Base-by-base conservation (phyloP, 2,329 filamentous ascomycete genomes). In the Pseudogymnoascus sp. region DNA sequence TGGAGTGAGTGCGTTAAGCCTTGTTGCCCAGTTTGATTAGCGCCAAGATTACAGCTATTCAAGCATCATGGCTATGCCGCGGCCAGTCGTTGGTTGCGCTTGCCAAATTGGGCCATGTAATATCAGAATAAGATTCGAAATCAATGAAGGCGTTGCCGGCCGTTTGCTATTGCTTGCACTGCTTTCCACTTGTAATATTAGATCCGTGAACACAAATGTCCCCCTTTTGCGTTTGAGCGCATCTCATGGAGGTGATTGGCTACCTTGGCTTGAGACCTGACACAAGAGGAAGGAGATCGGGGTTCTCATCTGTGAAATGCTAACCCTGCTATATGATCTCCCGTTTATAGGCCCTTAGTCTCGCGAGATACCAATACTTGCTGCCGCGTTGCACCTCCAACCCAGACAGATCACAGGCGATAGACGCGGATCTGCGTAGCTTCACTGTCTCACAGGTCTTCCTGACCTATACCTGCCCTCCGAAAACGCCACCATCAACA, bases 81-180 rank as follows among this genome's bases (percentile, higher is more conserved):
- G 10, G 47, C n/a, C n/a, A 8, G 10, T 57, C 9, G n/a, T 57
- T 57, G 50, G 50, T 33, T 57, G 50, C 28, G 11, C 26, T 57
- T 57, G 28, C 28, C 50, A 19, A 17, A 57, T 57, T 57, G 50
- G 50, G 28, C 4, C 17, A 57, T 57, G 50, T 57, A 57, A 57
- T 57, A 57, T 57, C 50, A 57, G 50, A 57, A 57, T 57, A 57
- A 57, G 50, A 57, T 57, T 57, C 50, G 50, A 57, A 57, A 33
- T 21, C 50, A 57, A 57, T 57, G 50, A 57, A 57, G 50, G 50
- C 50, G 50, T 57, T 57, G 50, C 50, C 19, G 28, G 50, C 50
- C 50, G 50, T 57, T 57, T 57, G 50, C 50, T 57, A 57, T 57
- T 57, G 50, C 50, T 57, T 35, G 28, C 10, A 57, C 1, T 13